A percentile compares a stretch with the other conserved stretches of the same genome.
phyloP scores from a whole-genome alignment of 352 stramenopile genomes.

The Globisporangium iwayamae region DNA sequence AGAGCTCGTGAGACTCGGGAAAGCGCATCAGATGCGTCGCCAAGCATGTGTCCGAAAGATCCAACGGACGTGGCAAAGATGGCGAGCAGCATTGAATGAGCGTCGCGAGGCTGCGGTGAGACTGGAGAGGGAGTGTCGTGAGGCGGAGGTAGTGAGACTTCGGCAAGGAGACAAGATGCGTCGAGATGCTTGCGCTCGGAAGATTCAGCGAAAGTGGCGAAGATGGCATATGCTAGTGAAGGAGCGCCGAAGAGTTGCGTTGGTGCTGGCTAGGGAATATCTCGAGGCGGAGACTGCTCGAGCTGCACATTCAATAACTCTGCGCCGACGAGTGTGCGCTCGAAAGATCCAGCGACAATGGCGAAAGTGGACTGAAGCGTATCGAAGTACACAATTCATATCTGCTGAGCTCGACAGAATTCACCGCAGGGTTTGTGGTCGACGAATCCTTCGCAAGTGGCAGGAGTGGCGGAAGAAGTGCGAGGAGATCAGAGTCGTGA shows the following conservation, averaged over 20 bases:
- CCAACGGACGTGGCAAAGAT: conserved; percentile 17
- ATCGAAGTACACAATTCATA: neutral
- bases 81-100: neutral
- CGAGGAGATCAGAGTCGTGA: conserved; percentile 5
- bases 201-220: conserved; percentile 13
- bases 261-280: neutral
- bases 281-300: neutral
- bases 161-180: neutral
- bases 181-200: conserved; percentile 13
- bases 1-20: neutral
- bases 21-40: neutral
- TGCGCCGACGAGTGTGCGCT: neutral
- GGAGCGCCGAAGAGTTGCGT: neutral
- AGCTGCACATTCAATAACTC: neutral
- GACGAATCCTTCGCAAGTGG: conserved; percentile 15
- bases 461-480: conserved; percentile 4
- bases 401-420: conserved; percentile 10
- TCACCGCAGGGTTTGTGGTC: conserved; percentile 10
- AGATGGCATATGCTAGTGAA: neutral
- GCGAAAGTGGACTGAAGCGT: conserved; percentile 1
- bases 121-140: neutral
- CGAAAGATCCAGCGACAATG: conserved; percentile 7
- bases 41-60: conserved; percentile 11
- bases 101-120: neutral
- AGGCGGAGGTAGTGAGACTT: neutral